These are phyloP conservation scores for Colletotrichum sp. DNA, from an alignment of 2,329 filamentous ascomycete genomes.

Conservation along the genomic window DNA sequence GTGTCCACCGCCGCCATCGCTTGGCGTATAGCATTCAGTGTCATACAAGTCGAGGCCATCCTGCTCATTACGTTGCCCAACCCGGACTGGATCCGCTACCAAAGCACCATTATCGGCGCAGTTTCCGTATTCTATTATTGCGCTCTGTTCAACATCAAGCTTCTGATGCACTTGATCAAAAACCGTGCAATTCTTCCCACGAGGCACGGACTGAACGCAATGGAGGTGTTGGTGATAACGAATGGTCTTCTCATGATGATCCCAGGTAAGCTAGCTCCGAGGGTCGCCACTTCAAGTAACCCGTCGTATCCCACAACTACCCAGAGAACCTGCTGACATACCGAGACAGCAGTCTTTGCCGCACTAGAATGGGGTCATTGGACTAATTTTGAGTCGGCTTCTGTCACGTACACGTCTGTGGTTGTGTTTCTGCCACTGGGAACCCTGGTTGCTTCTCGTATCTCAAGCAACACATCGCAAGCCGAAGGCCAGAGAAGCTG, in stretches of 20 bases:
- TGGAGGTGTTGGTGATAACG: conserved; percentile 61
- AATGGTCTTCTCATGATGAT: conserved; percentile 62
- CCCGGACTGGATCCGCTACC: conserved; percentile 40
- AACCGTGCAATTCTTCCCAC: conserved; percentile 53
- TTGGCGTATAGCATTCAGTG: conserved; percentile 37
- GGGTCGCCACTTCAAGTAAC: neutral
- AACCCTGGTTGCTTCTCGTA: conserved; percentile 54
- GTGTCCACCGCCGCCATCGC: conserved; percentile 32
- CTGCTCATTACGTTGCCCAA: conserved; percentile 27
- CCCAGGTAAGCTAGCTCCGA: conserved; percentile 46
- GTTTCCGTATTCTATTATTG: conserved; percentile 58
- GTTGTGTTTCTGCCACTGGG: conserved; percentile 58
- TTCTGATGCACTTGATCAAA: conserved; percentile 51
- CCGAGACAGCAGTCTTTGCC: conserved; percentile 52
- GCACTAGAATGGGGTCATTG: conserved; percentile 49
- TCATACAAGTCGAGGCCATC: conserved; percentile 40
- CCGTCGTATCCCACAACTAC: neutral
- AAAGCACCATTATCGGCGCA: conserved; percentile 42
- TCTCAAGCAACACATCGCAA: conserved; percentile 32
- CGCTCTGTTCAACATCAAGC: conserved; percentile 58
- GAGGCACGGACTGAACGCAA: conserved; percentile 47
- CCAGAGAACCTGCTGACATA: neutral
- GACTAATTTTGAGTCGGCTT: conserved; percentile 53
- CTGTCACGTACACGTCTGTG: conserved; percentile 54
- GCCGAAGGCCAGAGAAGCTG: conserved; percentile 2